These are phyloP conservation scores for Penicillium brevicompactum DNA, from an alignment of 2,329 filamentous ascomycete species.

Conservation along the genomic window DNA sequence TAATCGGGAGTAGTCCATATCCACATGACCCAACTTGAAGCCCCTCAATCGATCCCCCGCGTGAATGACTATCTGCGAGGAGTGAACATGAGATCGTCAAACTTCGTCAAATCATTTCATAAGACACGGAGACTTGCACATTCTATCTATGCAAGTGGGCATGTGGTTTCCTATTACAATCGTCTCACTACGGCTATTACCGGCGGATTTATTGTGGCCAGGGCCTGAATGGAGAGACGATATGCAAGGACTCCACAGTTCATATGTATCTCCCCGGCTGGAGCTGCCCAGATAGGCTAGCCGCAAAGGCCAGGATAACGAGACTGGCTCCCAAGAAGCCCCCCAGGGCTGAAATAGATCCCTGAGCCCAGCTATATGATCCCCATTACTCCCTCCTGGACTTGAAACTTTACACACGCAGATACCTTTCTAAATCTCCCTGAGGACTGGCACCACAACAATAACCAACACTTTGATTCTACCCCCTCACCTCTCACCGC, in stretches of 20 bases:
- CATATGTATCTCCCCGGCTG: constrained; percentile 16
- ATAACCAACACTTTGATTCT: constrained; percentile 2
- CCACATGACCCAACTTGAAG: constrained; percentile 6
- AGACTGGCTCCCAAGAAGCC: background rate
- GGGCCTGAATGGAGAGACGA: background rate
- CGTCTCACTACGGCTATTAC: background rate
- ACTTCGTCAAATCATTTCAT: background rate
- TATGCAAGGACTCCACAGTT: background rate
- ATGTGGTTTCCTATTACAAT: background rate
- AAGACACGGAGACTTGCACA: background rate
- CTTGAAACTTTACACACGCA: constrained; percentile 2
- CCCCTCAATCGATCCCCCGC: constrained; percentile 11
- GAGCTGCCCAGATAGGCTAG: constrained; percentile 28
- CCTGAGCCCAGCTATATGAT: constrained; percentile 20
- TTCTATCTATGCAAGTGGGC: background rate
- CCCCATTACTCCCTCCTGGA: constrained; percentile 2
- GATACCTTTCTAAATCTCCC: background rate
- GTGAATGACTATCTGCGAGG: background rate
- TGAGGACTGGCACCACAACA: constrained; percentile 8
- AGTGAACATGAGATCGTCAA: constrained; percentile 1
- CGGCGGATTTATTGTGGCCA: background rate
- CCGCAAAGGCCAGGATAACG: constrained; percentile 15
- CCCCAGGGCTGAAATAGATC: constrained; percentile 1
- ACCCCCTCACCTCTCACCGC: constrained; percentile 7
- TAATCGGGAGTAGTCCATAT: constrained; percentile 13